Percentiles rank a stretch among this genome's conserved stretches.
These are phyloP conservation scores for Bondarzewia mesenterica DNA, from an alignment of 1,284 basidiomycete genomes.

Conservation along the genomic window DNA sequence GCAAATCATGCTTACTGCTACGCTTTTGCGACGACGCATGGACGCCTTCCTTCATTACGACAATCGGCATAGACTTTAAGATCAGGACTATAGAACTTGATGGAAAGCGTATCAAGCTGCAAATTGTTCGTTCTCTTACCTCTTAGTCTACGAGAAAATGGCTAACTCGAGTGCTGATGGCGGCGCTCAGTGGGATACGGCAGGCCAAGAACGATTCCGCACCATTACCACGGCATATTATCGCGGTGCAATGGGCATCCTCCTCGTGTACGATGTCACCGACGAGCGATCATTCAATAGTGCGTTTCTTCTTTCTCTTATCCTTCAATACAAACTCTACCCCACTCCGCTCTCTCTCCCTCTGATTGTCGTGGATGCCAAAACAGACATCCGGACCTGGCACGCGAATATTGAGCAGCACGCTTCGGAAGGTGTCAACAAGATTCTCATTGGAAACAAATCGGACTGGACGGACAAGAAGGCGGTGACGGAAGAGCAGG, in stretches of 20 bases:
- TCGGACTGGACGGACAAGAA: slow-evolving; percentile 98
- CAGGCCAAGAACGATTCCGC: slow-evolving; percentile 98
- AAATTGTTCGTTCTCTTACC: slow-evolving; percentile 63
- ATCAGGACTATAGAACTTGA: slow-evolving; percentile 96
- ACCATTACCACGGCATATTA: slow-evolving; percentile 99
- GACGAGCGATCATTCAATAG: slow-evolving; percentile 98
- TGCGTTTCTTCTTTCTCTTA: slow-evolving; percentile 50
- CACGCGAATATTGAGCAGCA: slow-evolving; percentile 98
- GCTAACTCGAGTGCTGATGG: not conserved
- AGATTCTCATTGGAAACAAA: slow-evolving; percentile 99
- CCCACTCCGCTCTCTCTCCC: too few species aligned
- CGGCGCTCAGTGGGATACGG: slow-evolving; percentile 86
- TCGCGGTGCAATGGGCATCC: slow-evolving; percentile 98
- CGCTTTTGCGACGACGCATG: slow-evolving; percentile 99
- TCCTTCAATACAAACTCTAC: too few species aligned
- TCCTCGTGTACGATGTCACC: slow-evolving; percentile 98
- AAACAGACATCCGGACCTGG: slow-evolving; percentile 95
- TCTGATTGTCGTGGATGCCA: not conserved
- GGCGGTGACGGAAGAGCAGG: slow-evolving; percentile 82
- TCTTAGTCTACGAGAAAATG: slow-evolving; percentile 3
- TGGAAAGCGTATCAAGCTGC: slow-evolving; percentile 93
- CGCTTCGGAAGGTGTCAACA: slow-evolving; percentile 97
- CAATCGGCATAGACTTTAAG: slow-evolving; percentile 96
- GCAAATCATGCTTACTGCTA: slow-evolving; percentile 96
- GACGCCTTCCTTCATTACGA: slow-evolving; percentile 99